These are phyloP conservation scores for Grosmannia penicillata DNA, from an alignment of 2,329 filamentous ascomycete species.

Conservation along the genomic window DNA sequence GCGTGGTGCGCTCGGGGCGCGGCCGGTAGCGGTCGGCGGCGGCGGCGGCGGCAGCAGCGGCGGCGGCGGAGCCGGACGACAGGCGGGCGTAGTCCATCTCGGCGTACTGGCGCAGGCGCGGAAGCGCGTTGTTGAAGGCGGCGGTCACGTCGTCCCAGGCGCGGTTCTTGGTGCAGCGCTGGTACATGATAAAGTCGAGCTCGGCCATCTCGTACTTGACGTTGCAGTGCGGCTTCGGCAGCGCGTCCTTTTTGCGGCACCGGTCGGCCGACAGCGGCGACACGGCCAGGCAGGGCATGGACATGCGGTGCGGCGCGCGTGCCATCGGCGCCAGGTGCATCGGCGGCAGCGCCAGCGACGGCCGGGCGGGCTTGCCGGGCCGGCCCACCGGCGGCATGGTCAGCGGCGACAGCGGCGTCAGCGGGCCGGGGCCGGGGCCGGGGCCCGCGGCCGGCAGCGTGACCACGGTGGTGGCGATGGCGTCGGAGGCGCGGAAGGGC, in stretches of 20 bases:
- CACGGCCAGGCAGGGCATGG: neutral
- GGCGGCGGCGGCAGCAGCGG: neutral
- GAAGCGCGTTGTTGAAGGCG: slow-evolving; percentile 11
- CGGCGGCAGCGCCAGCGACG: slow-evolving; percentile 4
- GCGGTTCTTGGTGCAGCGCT: slow-evolving; percentile 12
- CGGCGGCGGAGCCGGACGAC: neutral
- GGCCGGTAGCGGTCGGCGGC: slow-evolving; percentile 8
- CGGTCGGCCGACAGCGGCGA: neutral
- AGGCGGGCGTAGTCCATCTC: slow-evolving; percentile 7
- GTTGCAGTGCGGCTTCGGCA: slow-evolving; percentile 11
- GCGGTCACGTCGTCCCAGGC: slow-evolving; percentile 12
- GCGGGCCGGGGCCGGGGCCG: neutral
- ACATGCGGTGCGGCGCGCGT: neutral
- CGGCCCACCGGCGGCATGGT: neutral
- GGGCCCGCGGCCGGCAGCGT: slow-evolving; percentile 4
- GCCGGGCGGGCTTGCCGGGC: neutral
- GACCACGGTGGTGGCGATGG: slow-evolving; percentile 7
- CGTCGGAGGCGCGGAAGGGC: neutral
- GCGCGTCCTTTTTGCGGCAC: neutral
- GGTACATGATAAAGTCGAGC: slow-evolving; percentile 14
- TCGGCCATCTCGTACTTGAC: slow-evolving; percentile 13
- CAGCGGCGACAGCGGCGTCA: slow-evolving; percentile 5
- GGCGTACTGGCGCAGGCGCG: slow-evolving; percentile 11
- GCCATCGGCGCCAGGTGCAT: neutral
- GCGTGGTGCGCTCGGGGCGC: slow-evolving; percentile 11